Base-by-base conservation (phyloP, 2,329 filamentous ascomycete genomes). In the Phoma herbarum region DNA sequence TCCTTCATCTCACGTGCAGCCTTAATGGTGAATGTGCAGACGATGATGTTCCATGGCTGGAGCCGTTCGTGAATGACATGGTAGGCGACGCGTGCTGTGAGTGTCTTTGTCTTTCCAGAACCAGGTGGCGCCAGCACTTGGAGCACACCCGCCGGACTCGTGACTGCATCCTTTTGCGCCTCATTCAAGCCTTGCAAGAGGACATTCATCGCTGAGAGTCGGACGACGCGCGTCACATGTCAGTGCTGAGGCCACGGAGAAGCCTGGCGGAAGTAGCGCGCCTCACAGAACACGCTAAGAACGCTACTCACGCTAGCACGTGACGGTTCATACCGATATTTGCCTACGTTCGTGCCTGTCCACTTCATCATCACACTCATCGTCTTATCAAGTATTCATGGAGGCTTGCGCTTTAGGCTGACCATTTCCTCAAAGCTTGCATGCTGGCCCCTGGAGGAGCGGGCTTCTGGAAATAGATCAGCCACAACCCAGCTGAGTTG, bases 1-100 rank as follows among this genome's bases (percentile, higher is more conserved):
- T 92, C 88, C 70, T 93, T 92, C 94, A 99, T 99, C 80, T 98
- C 94, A 18, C 85, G 86, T 18, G 93, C 92, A 1, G 95, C 93
- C 77, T 98, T 98, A 75, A 97, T 93, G 2, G 95, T 99, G 74
- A 99, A 99, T 0, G 94, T 98, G 61, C 94, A 95, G 59, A 97
- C 94, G 59, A 99, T 88, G 69, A 98, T 88, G 79, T 97, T 92
- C 80, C 90, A 88, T 70, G 94, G 94, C 56, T 87, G 85, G 67
- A 92, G 86, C 41, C 88, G 86, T 67, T 86, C 81, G 68, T 90
- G 83, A 49, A 89, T 86, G 52, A 97, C 85, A 28, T 97, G 86
- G 83, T 94, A 96, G 68, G 93, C 93, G 57, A 97, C 92, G 62
- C 95, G 90, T 43, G 93, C 92, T 0, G 93, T 97, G 52, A 99